Base-by-base conservation (phyloP, 2,329 filamentous ascomycete genomes). In the Diaporthe batatas region DNA sequence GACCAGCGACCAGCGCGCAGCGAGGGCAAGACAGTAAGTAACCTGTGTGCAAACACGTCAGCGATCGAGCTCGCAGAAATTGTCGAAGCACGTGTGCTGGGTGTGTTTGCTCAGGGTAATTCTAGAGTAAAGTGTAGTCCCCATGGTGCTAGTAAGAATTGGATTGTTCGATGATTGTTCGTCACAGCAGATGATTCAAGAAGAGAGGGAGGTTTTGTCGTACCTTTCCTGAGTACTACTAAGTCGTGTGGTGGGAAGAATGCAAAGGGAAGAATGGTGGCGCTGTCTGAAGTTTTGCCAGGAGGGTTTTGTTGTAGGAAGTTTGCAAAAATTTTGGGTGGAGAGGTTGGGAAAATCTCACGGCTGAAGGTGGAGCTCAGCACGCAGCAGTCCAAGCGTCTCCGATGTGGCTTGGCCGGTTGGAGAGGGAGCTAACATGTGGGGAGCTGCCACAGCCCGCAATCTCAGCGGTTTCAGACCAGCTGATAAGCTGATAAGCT, bases 81-180 rank as follows among this genome's bases (percentile, higher is more conserved):
- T 23, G 68, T 53, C 54, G 44, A 16, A 54, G 72, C 54, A 71
- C 34, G 58, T 71, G 67, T 36, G 14, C n/a, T 71, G 70, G 57
- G 39, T 39, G 29, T 68, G 25, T 79, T 83, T 86, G 86, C 85
- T 90, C 88, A 90, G 88, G 78, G 83, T 87, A 86, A 85, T 87
- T 86, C 83, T 87, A 84, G 79, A 86, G 82, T 82, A 82, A 80
- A 82, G 79, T 82, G 74, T 78, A 77, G 81, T 89, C 88, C 88
- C 88, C 89, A 90, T 85, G 82, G 80, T 80, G 78, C 79, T 84
- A 82, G 88, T 90, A 87, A 86, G 88, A 86, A 83, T 90, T 90
- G 88, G 88, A 90, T 90, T 90, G 88, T 89, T 90, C 87, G 82
- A 82, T 81, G 77, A 78, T 75, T 78, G 81, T 80, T 86, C 84